Percentiles rank a stretch among this genome's conserved stretches.
Conservation (phyloP, 2,329 filamentous ascomycete genomes). For the Teratosphaeria viscida region DNA sequence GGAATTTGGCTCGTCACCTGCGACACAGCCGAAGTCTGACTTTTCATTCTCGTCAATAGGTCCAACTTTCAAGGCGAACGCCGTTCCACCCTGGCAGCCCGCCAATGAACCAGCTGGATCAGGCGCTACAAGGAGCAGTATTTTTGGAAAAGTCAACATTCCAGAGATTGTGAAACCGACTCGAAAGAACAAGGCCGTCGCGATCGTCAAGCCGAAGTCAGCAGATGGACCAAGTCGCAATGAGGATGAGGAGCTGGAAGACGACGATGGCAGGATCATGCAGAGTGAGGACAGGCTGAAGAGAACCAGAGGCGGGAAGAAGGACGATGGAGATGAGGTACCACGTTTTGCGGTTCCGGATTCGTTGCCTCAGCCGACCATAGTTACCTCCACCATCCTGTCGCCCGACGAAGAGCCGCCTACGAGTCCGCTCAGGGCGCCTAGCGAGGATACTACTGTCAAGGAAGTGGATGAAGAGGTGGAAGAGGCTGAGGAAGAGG, state of each 20-base stretch:
- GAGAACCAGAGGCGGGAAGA: conserved; percentile 53
- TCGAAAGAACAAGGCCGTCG: conserved; percentile 72
- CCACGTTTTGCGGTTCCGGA: conserved; percentile 57
- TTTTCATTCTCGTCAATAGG: conserved; percentile 27
- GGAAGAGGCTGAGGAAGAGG: neutral
- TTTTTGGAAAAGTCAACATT: conserved; percentile 44
- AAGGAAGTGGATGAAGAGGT: neutral
- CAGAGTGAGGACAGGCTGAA: conserved; percentile 62
- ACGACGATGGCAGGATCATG: conserved; percentile 51
- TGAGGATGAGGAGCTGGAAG: conserved; percentile 35
- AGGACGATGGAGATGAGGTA: conserved; percentile 60
- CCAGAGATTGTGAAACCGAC: conserved; percentile 52
- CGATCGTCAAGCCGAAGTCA: conserved; percentile 51
- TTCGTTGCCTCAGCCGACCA: conserved; percentile 8
- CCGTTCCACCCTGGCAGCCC: conserved; percentile 12
- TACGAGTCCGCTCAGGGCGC: neutral
- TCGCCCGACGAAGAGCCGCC: neutral
- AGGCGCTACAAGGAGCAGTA: conserved; percentile 13
- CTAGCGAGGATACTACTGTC: neutral
- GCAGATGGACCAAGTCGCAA: conserved; percentile 5
- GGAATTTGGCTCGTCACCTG: neutral
- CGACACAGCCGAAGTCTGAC: conserved; percentile 17
- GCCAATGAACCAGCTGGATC: neutral
- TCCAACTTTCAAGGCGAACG: conserved; percentile 20
- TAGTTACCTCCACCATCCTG: neutral